These are phyloP conservation scores for Aureococcus anophagefferens DNA, from an alignment of 108 stramenopile species.

Conservation along the genomic window DNA sequence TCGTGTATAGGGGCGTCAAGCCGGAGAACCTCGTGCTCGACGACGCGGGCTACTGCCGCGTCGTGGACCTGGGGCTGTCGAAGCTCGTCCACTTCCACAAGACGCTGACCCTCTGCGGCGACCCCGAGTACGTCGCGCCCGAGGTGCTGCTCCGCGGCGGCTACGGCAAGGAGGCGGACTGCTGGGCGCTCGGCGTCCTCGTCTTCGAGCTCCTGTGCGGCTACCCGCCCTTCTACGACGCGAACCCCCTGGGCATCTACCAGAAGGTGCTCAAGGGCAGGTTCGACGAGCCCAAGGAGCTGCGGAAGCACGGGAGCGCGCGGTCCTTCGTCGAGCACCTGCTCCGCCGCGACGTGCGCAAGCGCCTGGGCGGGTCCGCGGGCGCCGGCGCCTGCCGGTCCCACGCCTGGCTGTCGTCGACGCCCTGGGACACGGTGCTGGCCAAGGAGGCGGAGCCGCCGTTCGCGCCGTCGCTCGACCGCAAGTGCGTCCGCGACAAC, in stretches of 20 bases:
- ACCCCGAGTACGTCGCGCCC: slow-evolving; percentile 60
- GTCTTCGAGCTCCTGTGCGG: slow-evolving; percentile 84
- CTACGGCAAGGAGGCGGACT: slow-evolving; percentile 93
- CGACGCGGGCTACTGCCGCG: not conserved
- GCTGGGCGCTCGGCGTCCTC: slow-evolving; percentile 90
- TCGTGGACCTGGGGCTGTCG: not conserved
- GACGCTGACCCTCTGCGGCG: slow-evolving; percentile 51
- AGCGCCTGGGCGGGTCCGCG: no score
- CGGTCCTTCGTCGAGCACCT: no score
- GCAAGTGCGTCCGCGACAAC: no score
- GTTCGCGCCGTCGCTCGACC: no score
- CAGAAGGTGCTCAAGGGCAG: slow-evolving; percentile 30
- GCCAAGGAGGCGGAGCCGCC: no score
- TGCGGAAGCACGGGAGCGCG: not conserved
- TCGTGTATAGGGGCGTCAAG: not conserved
- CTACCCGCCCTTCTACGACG: slow-evolving; percentile 57
- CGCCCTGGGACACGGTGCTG: no score
- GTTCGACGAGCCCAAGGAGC: slow-evolving; percentile 20
- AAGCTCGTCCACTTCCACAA: slow-evolving; percentile 4
- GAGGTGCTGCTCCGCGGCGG: slow-evolving; percentile 71
- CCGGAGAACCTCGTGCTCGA: slow-evolving; percentile 3
- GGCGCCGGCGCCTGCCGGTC: no score
- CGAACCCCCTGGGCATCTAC: slow-evolving; percentile 8
- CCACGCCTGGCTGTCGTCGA: no score
- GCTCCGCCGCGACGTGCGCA: no score